A percentile compares a stretch with the other conserved stretches of the same genome.
phyloP scores from a whole-genome alignment of 305 asterid genomes.

The Solanum hybrid region DNA sequence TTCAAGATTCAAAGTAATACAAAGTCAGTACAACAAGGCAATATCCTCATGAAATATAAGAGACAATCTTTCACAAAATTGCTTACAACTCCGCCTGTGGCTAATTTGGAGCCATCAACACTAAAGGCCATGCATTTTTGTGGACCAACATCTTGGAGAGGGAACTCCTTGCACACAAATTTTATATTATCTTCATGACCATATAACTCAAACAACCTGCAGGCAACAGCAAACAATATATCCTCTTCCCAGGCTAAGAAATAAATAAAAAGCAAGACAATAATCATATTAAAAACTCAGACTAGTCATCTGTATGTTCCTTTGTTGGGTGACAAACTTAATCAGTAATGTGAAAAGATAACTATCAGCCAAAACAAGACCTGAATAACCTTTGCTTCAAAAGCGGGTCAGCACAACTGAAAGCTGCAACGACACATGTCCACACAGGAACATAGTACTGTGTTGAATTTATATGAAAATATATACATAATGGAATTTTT shows the following conservation, averaged over 20 bases:
- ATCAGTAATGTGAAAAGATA: neutral
- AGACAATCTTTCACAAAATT: slow-evolving; percentile 5
- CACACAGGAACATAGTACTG: neutral
- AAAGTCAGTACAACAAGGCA: neutral
- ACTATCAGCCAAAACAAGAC: neutral
- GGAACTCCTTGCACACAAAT: slow-evolving; percentile 50
- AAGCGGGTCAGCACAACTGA: neutral
- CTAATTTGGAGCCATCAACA: slow-evolving; percentile 79
- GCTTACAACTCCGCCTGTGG: slow-evolving; percentile 86
- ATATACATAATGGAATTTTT: neutral
- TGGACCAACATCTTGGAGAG: slow-evolving; percentile 54
- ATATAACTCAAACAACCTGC: slow-evolving; percentile 68
- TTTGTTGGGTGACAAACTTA: neutral
- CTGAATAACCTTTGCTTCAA: neutral
- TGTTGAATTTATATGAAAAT: neutral
- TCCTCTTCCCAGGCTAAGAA: neutral
- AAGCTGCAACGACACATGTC: neutral
- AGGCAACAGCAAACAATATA: neutral
- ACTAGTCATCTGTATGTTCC: neutral
- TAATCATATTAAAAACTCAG: neutral
- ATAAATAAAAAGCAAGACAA: neutral
- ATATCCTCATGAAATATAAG: neutral
- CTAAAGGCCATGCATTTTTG: slow-evolving; percentile 85
- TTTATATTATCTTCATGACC: slow-evolving; percentile 41
- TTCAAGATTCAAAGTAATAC: slow-evolving; percentile 23